Percentiles rank a stretch among this genome's conserved stretches.
Evolutionary conservation across 2,329 filamentous ascomycete genomes (phyloP).

Genomic region (Thermoascus crustaceus): DNA sequence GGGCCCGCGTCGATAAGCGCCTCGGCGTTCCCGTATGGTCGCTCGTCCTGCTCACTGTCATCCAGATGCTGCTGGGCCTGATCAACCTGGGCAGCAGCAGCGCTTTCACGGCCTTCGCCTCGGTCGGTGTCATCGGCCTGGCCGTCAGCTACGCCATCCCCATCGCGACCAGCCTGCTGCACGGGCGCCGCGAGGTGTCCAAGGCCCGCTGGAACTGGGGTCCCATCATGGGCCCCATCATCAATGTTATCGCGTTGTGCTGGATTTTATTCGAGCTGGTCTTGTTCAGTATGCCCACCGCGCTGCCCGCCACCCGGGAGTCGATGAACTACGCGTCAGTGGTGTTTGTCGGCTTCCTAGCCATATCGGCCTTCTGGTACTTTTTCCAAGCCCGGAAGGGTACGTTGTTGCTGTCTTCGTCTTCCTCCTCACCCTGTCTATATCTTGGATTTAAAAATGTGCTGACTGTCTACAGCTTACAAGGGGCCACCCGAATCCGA

Average conservation of each 20-base stretch:
- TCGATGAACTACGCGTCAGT: constrained; percentile 53
- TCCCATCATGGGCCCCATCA: constrained; percentile 31
- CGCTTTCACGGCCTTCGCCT: constrained; percentile 44
- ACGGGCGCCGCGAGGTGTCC: constrained; percentile 40
- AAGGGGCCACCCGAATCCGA: constrained; percentile 29
- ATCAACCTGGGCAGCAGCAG: constrained; percentile 42
- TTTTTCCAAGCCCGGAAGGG: constrained; percentile 44
- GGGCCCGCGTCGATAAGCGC: constrained; percentile 25
- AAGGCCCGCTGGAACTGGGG: constrained; percentile 44
- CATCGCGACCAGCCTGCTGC: constrained; percentile 43
- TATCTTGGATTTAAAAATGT: constrained; percentile 5
- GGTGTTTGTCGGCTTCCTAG: constrained; percentile 49
- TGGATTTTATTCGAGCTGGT: constrained; percentile 49
- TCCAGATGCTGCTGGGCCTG: constrained; percentile 43
- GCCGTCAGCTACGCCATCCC: constrained; percentile 51
- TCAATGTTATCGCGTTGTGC: constrained; percentile 40
- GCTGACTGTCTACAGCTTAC: constrained; percentile 19
- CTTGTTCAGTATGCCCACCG: constrained; percentile 47
- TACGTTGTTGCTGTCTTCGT: constrained; percentile 19
- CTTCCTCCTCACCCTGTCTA: not conserved
- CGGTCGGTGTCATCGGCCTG: constrained; percentile 50
- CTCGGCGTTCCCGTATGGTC: constrained; percentile 36
- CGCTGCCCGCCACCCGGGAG: constrained; percentile 44
- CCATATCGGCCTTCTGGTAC: constrained; percentile 46
- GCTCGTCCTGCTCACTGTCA: constrained; percentile 36